These are phyloP conservation scores for Zancudomyces culisetae DNA, from an alignment of 371 early-diverging fungal species.

Conservation along the genomic window DNA sequence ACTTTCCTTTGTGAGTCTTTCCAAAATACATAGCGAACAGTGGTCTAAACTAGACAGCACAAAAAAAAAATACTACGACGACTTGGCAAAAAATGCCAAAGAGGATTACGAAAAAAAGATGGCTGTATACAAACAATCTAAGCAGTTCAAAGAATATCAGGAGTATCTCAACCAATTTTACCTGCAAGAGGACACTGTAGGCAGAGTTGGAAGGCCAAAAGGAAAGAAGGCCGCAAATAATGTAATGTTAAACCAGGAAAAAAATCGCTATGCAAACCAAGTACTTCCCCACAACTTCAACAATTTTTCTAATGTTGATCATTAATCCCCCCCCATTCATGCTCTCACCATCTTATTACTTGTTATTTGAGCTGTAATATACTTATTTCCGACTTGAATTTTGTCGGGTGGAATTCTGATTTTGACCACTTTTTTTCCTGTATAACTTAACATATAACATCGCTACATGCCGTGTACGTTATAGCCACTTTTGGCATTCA, in stretches of 20 bases:
- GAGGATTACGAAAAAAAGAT: constrained; percentile 17
- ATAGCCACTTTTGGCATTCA: too few species aligned
- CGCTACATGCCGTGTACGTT: too few species aligned
- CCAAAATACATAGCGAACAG: constrained; percentile 22
- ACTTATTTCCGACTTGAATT: too few species aligned
- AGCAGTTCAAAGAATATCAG: constrained; percentile 18
- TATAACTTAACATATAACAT: too few species aligned
- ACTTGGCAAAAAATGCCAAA: constrained; percentile 15
- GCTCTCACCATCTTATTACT: too few species aligned
- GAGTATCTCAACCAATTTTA: constrained; percentile 22
- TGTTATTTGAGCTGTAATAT: too few species aligned
- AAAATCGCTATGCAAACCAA: background rate
- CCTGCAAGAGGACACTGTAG: constrained; percentile 19
- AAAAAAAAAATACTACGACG: constrained; percentile 8
- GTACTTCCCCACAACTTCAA: constrained; percentile 1
- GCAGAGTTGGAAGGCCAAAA: constrained; percentile 22
- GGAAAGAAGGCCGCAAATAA: constrained; percentile 13
- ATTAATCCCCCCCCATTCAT: background rate
- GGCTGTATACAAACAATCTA: constrained; percentile 12
- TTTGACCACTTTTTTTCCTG: too few species aligned
- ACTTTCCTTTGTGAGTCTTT: constrained; percentile 20
- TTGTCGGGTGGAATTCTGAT: too few species aligned
- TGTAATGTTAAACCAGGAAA: background rate
- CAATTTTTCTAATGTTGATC: background rate
- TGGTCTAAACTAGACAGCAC: constrained; percentile 16